Evolutionary conservation across 345 rosid genomes (phyloP), one percentile per base, ranked within the genome.

Genomic region (Syzygium aromaticum): DNA sequence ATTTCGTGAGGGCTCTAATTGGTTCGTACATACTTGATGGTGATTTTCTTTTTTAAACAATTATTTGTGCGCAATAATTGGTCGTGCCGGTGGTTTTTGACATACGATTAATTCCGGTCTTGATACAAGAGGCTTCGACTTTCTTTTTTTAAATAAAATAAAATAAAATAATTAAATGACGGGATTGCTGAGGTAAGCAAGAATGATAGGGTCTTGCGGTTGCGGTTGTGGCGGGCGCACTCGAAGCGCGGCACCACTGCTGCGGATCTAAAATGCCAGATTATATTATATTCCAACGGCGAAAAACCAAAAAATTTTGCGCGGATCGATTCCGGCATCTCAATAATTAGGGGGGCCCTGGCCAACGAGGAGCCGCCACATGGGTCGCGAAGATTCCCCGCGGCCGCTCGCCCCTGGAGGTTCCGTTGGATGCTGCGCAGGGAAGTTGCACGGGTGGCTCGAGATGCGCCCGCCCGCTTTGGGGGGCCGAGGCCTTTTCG

Each of bases 361-460:
- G 51, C 87, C 80, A 86, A 51, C 67, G 49, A 0, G 16, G 3
- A 23, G 27, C 3, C 28, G 87, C 87, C 87, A 86, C 59, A 84
- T 64, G 56, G 27, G 12, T n/a, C 14, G 82, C 10, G 86, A 19
- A 52, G 86, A 84, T 84, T 84, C 86, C 86, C 28, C 7, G 46
- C 3, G 2, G 7, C 77, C 23, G 46, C 19, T 67, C 38, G 46
- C 80, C 25, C 25, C 46, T 17, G 30, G 67, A 33, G 82, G 82
- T 73, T 19, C 82, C 51, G 67, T 38, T 86, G 87, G 78, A 73
- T 73, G 87, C 87, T 86, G 87, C 84, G 87, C 40, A 67, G 27
- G 87, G 84, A 86, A 86, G 87, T 86, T 86, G 87, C 83, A 38
- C 51, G 30, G 82, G 82, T 12, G 82, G 82, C 82, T 21, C 82